Base-by-base conservation (phyloP, 441 rosid genomes). In the Populus tomentosa region DNA sequence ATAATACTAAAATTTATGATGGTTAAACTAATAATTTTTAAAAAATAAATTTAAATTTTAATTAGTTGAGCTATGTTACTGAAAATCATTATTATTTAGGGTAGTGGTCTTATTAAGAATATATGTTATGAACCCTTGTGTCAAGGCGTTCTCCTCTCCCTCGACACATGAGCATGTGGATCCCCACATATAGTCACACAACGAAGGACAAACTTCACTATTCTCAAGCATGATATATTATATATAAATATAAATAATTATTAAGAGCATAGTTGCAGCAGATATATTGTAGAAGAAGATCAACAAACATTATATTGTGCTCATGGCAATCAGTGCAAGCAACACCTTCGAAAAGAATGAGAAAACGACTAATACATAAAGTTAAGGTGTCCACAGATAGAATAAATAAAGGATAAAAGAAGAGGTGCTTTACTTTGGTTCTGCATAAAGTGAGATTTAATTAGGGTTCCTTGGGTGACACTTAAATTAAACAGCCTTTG, bases 141-240 rank as follows among this genome's bases (percentile, higher is more conserved):
- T 73, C 69, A 74, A 82, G 85, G 78, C 81, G 79, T 24, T 63
- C 23, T 64, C 71, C 64, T 40, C 81, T 83, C 74, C 70, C 56
- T 61, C 0, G 11, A 67, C 82, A 82, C 83, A 87, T 82, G 88
- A 69, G 67, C 82, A 81, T 79, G 80, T 81, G 86, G 80, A 78
- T 81, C 75, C 77, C 77, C 85, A 70, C 80, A 65, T 28, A 16
- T 70, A 64, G 30, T 64, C 40, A 35, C 72, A 13, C 75, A 11
- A 53, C 71, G 53, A 42, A 63, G 56, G 56, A 53, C 61, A 79
- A 28, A 46, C 67, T 63, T 59, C 71, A 69, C 59, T 16, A 20
- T 28, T 68, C 28, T 71, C 69, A 72, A 73, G 56, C 65, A 62
- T 53, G 11, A 20, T 50, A 46, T 38, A 18, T 33, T n/a, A 6